Base-by-base conservation (phyloP, 78 protist genomes). In the Bigelowiella natans region DNA sequence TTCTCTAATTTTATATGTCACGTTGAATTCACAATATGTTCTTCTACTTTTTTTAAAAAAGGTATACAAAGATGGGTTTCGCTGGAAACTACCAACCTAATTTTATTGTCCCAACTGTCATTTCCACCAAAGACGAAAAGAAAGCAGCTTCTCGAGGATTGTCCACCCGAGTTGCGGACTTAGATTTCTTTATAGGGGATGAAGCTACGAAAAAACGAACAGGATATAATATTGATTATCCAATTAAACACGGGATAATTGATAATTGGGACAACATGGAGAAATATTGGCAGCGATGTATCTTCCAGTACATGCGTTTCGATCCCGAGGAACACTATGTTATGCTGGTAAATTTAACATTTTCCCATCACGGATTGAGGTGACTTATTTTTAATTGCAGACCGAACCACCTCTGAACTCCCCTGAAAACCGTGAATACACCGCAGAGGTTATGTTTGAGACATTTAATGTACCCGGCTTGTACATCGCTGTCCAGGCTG, bases 401-500 rank as follows among this genome's bases (percentile, higher is more conserved):
- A 97, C 99, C 36, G 99, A 98, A 92, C 98, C 98, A 31, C 99
- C 99, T 29, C 92, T 97, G 84, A 98, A 98, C 96, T 91, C 98
- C 38, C 99, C 99, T 34, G 99, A 98, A 94, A 98, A 98, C 95
- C 96, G 99, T 38, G 99, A 98, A 94, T 95, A 94, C 94, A 96
- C 98, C 1, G 99, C 99, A 26, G 99, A 98, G 85, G 94, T 98
- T 88, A 97, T 98, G 99, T 98, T 98, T 82, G 99, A 98, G 90
- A 97, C 99, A 1, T 98, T 98, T 94, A 98, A 98, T 88, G 99
- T 98, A 34, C 95, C 96, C 73, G 39, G 89, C 28, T 18, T 26
- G 63, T 97, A 98, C 95, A 98, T 98, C 93, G 99, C 99, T 28
- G 99, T 98, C 28, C 99, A 98, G 96, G 99, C 93, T 2, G 99